Evolutionary conservation across 1,139 yeast species (phyloP).

Genomic region (Pneumocystis wakefieldiae): DNA sequence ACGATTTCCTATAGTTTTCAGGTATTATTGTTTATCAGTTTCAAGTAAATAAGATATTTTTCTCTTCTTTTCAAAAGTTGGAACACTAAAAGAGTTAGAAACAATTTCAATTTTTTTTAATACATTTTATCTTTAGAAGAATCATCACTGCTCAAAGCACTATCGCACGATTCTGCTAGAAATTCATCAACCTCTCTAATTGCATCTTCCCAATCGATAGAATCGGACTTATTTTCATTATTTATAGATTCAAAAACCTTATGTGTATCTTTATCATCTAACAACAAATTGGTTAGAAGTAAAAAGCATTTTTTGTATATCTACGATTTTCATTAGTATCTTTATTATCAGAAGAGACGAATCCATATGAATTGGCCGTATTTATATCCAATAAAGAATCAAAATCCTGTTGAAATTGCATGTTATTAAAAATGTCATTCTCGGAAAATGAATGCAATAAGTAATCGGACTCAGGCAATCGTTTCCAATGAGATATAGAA

Average conservation of each 20-base stretch:
- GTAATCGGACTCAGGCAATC: conserved; percentile 49
- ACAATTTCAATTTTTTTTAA: conserved; percentile 15
- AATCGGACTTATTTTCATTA: neutral
- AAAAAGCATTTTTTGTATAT: neutral
- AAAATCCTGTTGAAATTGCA: neutral
- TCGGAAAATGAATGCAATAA: conserved; percentile 26
- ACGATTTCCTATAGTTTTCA: conserved; percentile 14
- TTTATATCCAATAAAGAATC: neutral
- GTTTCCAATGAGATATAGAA: conserved; percentile 66
- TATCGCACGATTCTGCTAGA: conserved; percentile 1
- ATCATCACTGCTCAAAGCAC: conserved; percentile 10
- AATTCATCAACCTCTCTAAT: conserved; percentile 1
- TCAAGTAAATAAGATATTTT: conserved; percentile 17
- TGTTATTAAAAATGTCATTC: conserved; percentile 7
- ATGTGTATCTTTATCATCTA: neutral
- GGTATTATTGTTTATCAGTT: conserved; percentile 19
- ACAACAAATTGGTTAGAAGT: neutral
- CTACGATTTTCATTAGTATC: neutral
- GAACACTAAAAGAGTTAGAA: conserved; percentile 12
- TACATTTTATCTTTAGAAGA: conserved; percentile 14
- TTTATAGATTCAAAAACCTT: neutral
- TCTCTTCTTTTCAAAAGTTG: conserved; percentile 28
- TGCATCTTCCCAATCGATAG: conserved; percentile 1
- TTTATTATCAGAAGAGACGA: neutral
- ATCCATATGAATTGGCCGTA: neutral